phyloP scores from a whole-genome alignment of 202 grass and related monocot species.

The Elaeis oleifera region DNA sequence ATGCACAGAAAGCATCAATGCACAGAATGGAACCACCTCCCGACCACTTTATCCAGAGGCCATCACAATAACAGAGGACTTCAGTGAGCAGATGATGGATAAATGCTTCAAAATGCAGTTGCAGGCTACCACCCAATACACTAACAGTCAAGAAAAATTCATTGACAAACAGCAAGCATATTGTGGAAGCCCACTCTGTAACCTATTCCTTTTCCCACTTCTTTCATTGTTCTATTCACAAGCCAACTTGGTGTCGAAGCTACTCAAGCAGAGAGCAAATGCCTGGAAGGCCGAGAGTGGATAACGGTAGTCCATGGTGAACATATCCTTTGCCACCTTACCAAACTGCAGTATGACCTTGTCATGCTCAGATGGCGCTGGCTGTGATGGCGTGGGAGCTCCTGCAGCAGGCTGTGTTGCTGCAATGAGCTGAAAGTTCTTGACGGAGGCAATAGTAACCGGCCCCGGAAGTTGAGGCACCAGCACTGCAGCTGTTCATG shows the following conservation, averaged over 20 bases:
- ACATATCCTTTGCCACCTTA: slow-evolving; percentile 77
- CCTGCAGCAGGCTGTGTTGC: slow-evolving; percentile 12
- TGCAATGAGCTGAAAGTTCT: slow-evolving; percentile 88
- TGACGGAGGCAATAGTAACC: slow-evolving; percentile 84
- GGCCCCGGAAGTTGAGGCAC: slow-evolving; percentile 88
- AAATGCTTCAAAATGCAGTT: slow-evolving; percentile 34
- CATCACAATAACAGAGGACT: not conserved
- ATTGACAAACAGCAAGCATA: not conserved
- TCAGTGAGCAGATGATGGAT: slow-evolving; percentile 2
- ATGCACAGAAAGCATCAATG: not conserved
- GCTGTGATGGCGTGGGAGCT: slow-evolving; percentile 5
- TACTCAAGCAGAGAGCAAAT: slow-evolving; percentile 87
- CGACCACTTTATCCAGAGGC: slow-evolving; percentile 9
- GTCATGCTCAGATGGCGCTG: slow-evolving; percentile 41
- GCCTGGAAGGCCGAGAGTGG: slow-evolving; percentile 93
- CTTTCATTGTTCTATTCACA: slow-evolving; percentile 50
- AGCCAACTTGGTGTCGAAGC: slow-evolving; percentile 93
- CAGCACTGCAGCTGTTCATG: slow-evolving; percentile 94
- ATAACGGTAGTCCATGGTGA: slow-evolving; percentile 94
- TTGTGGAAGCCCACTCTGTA: too few species aligned
- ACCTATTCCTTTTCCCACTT: not conserved
- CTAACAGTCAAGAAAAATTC: slow-evolving; percentile 28
- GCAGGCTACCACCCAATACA: slow-evolving; percentile 25
- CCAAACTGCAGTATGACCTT: slow-evolving; percentile 77
- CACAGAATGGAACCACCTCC: slow-evolving; percentile 2